Conservation (phyloP, 345 rosid genomes). For the Ailanthus altissimus region DNA sequence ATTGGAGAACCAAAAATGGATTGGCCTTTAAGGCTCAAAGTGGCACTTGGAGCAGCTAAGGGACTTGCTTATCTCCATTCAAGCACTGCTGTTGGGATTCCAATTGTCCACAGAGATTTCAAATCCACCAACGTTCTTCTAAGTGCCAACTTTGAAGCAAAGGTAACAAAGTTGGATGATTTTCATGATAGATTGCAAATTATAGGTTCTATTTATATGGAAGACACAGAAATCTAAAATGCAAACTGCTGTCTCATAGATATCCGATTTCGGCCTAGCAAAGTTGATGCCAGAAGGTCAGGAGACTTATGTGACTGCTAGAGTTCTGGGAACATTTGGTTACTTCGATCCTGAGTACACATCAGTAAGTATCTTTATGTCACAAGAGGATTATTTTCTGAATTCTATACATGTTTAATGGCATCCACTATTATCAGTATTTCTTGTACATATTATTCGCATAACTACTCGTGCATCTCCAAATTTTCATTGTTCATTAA, state of each 20-base stretch:
- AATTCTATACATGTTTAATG: background rate
- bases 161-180: conserved; percentile 43
- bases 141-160: conserved; percentile 70
- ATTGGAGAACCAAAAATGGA: conserved; percentile 75
- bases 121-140: conserved; percentile 91
- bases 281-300: conserved; percentile 96
- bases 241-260: conserved; percentile 39
- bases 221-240: conserved; percentile 19
- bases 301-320: conserved; percentile 78
- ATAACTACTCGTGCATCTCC: background rate
- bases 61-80: conserved; percentile 98
- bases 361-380: conserved; percentile 52
- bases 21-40: conserved; percentile 80
- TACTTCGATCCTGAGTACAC: conserved; percentile 97
- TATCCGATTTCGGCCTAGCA: conserved; percentile 96
- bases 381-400: background rate
- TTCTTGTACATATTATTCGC: background rate
- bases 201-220: background rate
- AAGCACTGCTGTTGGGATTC: conserved; percentile 75
- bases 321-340: conserved; percentile 97
- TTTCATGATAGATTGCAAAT: background rate
- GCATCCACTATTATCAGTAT: background rate
- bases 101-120: conserved; percentile 93
- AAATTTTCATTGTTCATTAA: background rate
- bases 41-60: conserved; percentile 87